Evolutionary conservation across 306 rosid genomes (phyloP), one percentile per base, ranked within the genome.

Genomic region (Elaeagnus macrophylla): DNA sequence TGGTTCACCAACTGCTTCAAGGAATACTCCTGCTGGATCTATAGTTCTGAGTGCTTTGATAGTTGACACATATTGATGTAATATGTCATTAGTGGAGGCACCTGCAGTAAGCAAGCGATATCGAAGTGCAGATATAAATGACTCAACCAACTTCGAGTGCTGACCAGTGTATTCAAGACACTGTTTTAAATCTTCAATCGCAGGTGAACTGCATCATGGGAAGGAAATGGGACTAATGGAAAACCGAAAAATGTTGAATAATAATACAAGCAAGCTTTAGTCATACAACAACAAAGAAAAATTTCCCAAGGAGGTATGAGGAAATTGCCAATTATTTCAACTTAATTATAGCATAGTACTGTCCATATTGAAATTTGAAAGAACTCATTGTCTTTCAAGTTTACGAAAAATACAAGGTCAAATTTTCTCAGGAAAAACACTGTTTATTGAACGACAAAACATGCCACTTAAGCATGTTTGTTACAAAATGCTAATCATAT

Each of bases 61-160:
- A 11, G 97, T 86, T 3, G 97, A 90, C 74, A 90, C 97, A 76
- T 86, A 90, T 72, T 90, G 97, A 76, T 90, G 97, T 74, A 90
- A 63, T 74, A 90, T 90, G 74, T 90, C 97, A 79, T 86, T 90
- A 44, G 97, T 90, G 66, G 97, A 86, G 55, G 97, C 97, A 17
- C 97, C 95, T 36, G 97, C 97, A 66, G 95, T 90, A n/a, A 90
- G 95, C 65, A 90, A 72, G 64, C 95, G 95, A 73, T 79, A 90
- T 55, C 83, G 95, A 48, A 90, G 78, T 9, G 97, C 82, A 43
- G 95, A 81, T 75, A 90, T 86, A 66, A 90, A 90, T 56, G 97
- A 90, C 67, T 90, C 97, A 66, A 90, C 94, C 72, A 90, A 82
- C 80, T 90, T 90, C 39, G 95, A 86, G 75, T 86, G 95, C 57